These are phyloP conservation scores for Nemania sp. DNA, from an alignment of 2,329 filamentous ascomycete genomes.

Conservation along the genomic window DNA sequence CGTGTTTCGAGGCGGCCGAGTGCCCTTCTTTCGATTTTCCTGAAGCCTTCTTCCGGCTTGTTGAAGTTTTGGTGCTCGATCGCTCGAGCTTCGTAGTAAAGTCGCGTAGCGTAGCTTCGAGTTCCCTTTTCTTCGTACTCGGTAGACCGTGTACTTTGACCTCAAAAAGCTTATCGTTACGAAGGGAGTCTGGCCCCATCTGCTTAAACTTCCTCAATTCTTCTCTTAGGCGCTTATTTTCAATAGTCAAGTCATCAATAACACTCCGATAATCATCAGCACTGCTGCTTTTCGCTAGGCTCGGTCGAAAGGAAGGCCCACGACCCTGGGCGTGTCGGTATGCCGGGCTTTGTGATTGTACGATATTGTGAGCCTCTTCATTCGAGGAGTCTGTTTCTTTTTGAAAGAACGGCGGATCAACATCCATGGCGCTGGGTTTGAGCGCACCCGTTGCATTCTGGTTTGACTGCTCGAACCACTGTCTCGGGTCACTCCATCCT, in stretches of 20 bases:
- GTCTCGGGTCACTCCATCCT: conserved; percentile 61
- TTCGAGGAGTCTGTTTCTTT: conserved; percentile 65
- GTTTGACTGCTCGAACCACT: conserved; percentile 68
- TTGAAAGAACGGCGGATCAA: conserved; percentile 68
- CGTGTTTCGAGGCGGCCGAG: conserved; percentile 63
- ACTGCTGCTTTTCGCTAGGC: conserved; percentile 66
- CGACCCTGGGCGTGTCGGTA: conserved; percentile 45
- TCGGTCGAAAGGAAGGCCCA: conserved; percentile 48
- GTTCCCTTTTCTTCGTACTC: conserved; percentile 77
- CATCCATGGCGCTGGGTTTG: conserved; percentile 61
- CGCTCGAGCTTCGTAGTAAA: conserved; percentile 74
- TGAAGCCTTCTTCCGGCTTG: conserved; percentile 58
- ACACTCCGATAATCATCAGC: conserved; percentile 83
- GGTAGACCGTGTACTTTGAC: conserved; percentile 82
- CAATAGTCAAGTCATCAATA: conserved; percentile 87
- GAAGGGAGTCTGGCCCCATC: conserved; percentile 72
- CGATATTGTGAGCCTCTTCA: conserved; percentile 54
- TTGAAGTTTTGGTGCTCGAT: conserved; percentile 57
- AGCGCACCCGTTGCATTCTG: conserved; percentile 60
- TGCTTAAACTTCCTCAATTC: conserved; percentile 78
- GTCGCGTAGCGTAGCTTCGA: conserved; percentile 78
- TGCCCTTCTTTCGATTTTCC: conserved; percentile 57
- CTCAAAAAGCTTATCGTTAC: conserved; percentile 84
- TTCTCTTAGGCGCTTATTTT: conserved; percentile 83
- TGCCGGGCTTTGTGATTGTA: conserved; percentile 44